Base-by-base conservation (phyloP, 768 basidiomycete genomes). In the Lentinus brumalis region DNA sequence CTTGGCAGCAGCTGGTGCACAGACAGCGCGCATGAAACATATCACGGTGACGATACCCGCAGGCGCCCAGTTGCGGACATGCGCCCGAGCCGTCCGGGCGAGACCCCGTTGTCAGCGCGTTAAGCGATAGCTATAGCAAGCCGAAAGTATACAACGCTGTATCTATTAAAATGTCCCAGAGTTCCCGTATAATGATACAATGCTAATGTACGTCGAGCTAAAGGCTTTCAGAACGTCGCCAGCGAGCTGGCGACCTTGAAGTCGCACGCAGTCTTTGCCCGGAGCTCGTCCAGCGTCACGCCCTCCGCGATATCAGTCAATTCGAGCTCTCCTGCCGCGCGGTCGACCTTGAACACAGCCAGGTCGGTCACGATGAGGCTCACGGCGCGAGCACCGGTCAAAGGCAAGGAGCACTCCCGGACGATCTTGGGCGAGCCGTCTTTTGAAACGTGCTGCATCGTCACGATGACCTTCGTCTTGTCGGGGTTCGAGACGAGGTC, bases 401-500 rank as follows among this genome's bases (percentile, higher is more conserved):
- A 78, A 26, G 95, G 95, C 49, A 97, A 83, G 2, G 80, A 78
- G 69, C 95, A 96, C 70, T 88, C 75, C 70, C 86, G 79, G 60
- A 95, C 80, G 60, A 97, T 86, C 80, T 97, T 97, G 26, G 89
- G 87, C 63, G 83, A 85, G 41, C 94, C 95, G 70, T 92, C 87
- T 77, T 94, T 96, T 41, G 91, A 86, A 69, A 85, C 84, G 77
- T 96, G 94, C 70, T 96, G 94, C 84, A 92, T 89, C 40, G 90
- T 82, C 7, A 82, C 92, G 56, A 96, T 92, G 65, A 94, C 88
- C 75, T 91, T 95, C 46, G 95, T 97, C 77, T 89, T 88, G 74
- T 96, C 93, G 1, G 94, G 94, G 75, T 96, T 96, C 56, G 94
- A 95, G 59, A 94, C 92, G 53, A 95, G 86, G 70, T 95, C 93